Evolutionary conservation across 176 grass and related monocot genomes (phyloP), one percentile per base, ranked within the genome.

Genomic region (Tillandsia leiboldiana): DNA sequence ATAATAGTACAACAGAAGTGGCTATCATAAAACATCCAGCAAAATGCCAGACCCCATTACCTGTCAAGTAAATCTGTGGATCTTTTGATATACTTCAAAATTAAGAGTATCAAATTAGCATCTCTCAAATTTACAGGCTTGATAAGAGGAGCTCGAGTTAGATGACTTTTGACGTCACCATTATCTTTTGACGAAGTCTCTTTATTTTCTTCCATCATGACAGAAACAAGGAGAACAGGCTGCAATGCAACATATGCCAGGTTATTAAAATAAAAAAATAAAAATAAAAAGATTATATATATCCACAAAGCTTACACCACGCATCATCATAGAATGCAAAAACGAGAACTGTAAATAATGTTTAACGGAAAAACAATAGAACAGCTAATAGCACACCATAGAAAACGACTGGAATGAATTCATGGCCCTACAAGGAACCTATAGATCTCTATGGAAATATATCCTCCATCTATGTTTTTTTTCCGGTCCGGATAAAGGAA

Each of bases 151-250:
- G 27, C 47, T 26, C 58, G 15, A 66, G 47, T 71, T 12, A 28
- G 67, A 26, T 47, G 69, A 66, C 67, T 51, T 75, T 72, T 73
- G 11, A 15, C 18, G 53, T 72, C 65, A 85, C 26, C 57, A 73
- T 65, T 66, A 70, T 24, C 66, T 76, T 80, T 75, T 27, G 72
- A 73, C 67, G 68, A 20, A 28, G 68, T 53, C 78, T 50, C 62
- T 69, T 68, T 49, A 75, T 66, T 85, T 74, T 88, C 47, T 59
- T 92, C 73, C 51, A 70, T 66, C 50, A 77, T 58, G 70, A 97
- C 62, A 8, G 86, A 85, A 85, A 54, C 53, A 72, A 97, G 79
- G 50, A 97, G 80, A 70, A 89, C 81, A 47, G 93, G 89, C 93
- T 96, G 83, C 74, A 82, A 86, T 20, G 8, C 49, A 17, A 52